Percentiles rank a stretch among this genome's conserved stretches.
Evolutionary conservation across 1,284 basidiomycete genomes (phyloP).

Genomic region (Butyriboletus appendiculatus): DNA sequence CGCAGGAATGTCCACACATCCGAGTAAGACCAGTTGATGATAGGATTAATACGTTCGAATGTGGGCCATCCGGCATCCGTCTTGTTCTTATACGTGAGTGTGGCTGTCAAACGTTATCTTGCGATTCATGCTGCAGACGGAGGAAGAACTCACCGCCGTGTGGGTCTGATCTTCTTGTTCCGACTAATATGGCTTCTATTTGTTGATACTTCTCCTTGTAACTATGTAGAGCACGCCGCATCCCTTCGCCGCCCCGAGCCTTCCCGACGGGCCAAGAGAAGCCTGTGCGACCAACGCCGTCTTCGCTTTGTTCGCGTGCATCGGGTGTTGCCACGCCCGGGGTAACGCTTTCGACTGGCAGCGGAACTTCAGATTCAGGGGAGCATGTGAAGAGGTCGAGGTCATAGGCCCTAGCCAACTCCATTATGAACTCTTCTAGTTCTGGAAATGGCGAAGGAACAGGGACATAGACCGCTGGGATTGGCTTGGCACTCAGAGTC

Average conservation of each 20-base stretch:
- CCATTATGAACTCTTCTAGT: slow-evolving; percentile 84
- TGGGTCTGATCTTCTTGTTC: slow-evolving; percentile 87
- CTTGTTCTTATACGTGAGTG: slow-evolving; percentile 68
- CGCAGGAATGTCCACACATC: slow-evolving; percentile 91
- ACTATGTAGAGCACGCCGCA: slow-evolving; percentile 77
- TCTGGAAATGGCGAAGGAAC: slow-evolving; percentile 85
- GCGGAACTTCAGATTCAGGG: slow-evolving; percentile 31
- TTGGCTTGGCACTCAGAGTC: slow-evolving; percentile 45
- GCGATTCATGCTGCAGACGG: neutral
- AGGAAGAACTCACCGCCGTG: slow-evolving; percentile 74
- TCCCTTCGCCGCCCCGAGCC: slow-evolving; percentile 69
- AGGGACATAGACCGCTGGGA: slow-evolving; percentile 87
- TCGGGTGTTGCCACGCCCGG: slow-evolving; percentile 26
- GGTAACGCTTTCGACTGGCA: slow-evolving; percentile 38
- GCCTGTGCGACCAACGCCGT: neutral
- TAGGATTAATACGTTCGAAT: slow-evolving; percentile 92
- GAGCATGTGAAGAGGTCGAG: slow-evolving; percentile 76
- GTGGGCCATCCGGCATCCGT: slow-evolving; percentile 90
- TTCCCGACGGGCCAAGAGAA: slow-evolving; percentile 41
- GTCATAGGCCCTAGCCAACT: slow-evolving; percentile 67
- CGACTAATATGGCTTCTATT: slow-evolving; percentile 84
- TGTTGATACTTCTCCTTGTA: slow-evolving; percentile 71
- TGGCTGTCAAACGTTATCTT: slow-evolving; percentile 43
- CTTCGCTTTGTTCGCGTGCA: slow-evolving; percentile 4
- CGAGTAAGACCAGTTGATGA: slow-evolving; percentile 92